A percentile compares a stretch with the other conserved stretches of the same genome.
phyloP scores from a whole-genome alignment of 257 asterid genomes.

The Henckelia pumila region DNA sequence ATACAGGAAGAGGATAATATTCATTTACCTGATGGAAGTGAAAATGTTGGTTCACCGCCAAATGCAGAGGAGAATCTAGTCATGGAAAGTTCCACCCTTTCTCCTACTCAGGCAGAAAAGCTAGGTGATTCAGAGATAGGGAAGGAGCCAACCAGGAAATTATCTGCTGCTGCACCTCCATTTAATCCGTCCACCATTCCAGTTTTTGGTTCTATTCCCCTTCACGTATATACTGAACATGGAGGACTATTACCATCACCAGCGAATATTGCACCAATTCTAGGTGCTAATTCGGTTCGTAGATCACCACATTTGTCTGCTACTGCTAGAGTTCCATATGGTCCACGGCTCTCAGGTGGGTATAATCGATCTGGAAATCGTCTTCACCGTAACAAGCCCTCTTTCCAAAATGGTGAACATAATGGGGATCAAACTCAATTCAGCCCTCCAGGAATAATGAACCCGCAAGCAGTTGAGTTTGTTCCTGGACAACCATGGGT shows the following conservation, averaged over 20 bases:
- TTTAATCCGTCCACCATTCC: background rate
- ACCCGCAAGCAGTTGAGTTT: constrained; percentile 79
- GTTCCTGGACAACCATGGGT: constrained; percentile 78
- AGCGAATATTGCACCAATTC: background rate
- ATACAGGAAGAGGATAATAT: constrained; percentile 22
- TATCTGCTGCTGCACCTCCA: background rate
- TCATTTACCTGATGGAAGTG: constrained; percentile 9
- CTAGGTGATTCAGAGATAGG: background rate
- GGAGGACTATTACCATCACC: background rate
- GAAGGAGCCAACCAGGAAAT: background rate
- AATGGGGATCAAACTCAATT: constrained; percentile 53
- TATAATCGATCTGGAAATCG: constrained; percentile 61
- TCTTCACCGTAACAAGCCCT: constrained; percentile 56
- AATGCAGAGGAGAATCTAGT: constrained; percentile 13
- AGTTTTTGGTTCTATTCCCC: background rate
- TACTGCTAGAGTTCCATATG: constrained; percentile 54
- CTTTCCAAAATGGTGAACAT: constrained; percentile 49
- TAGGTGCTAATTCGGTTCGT: background rate
- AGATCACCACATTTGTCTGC: constrained; percentile 2
- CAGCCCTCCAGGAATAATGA: constrained; percentile 55
- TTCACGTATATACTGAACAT: background rate
- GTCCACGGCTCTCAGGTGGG: constrained; percentile 80
- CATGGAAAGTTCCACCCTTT: constrained; percentile 25
- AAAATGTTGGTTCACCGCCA: background rate
- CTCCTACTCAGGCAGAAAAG: constrained; percentile 24